These are phyloP conservation scores for Stemphylium lycopersici DNA, from an alignment of 2,329 filamentous ascomycete species.

Conservation along the genomic window DNA sequence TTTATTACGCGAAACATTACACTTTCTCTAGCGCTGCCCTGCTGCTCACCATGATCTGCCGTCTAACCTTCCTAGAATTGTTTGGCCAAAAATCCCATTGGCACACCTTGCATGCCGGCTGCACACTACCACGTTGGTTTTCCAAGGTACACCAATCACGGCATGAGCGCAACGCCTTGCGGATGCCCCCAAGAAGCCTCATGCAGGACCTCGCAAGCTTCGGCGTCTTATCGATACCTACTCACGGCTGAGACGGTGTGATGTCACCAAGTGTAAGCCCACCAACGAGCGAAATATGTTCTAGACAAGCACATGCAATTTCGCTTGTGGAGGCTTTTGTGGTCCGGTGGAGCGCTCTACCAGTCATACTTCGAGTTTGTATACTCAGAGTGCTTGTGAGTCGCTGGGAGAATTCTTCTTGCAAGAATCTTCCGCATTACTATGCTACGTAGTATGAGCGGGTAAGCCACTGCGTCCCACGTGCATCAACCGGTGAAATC, in stretches of 20 bases:
- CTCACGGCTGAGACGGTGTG: constrained; percentile 1
- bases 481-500: constrained; percentile 6
- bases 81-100: constrained; percentile 8
- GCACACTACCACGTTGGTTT: constrained; percentile 1
- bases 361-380: not conserved
- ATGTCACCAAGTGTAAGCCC: constrained; percentile 11
- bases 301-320: constrained; percentile 11
- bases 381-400: not conserved
- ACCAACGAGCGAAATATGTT: constrained; percentile 1
- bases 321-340: constrained; percentile 12
- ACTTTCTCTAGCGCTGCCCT: not conserved
- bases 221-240: constrained; percentile 18
- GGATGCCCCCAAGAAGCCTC: not conserved
- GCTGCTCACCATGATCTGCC: not conserved
- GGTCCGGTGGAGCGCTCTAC: constrained; percentile 1
- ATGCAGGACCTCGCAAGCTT: constrained; percentile 8
- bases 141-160: constrained; percentile 14
- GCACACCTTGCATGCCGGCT: constrained; percentile 1
- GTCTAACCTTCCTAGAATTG: not conserved
- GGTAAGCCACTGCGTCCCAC: not conserved
- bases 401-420: not conserved
- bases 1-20: constrained; percentile 3
- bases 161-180: constrained; percentile 1
- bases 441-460: not conserved
- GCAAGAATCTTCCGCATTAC: not conserved